A percentile compares a stretch with the other conserved stretches of the same genome.
Conservation (phyloP, 2,329 filamentous ascomycete species). For the Macrophomina pseudophaseolina region DNA sequence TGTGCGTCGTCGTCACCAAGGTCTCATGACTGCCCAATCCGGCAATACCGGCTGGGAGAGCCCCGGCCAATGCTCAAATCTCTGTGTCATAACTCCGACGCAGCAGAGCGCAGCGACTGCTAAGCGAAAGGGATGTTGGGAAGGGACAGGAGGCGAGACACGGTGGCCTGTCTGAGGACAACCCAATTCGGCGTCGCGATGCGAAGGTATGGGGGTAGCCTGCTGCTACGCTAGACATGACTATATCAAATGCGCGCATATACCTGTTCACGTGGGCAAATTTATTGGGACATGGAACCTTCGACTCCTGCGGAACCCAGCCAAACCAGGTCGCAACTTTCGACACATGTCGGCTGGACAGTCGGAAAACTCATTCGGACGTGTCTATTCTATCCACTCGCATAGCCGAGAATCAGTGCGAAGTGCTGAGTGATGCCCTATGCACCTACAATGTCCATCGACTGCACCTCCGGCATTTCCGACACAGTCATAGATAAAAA, state of each 20-base stretch:
- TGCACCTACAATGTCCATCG: background rate
- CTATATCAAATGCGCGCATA: background rate
- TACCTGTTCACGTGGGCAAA: background rate
- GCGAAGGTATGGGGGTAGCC: background rate
- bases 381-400: background rate
- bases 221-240: background rate
- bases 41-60: background rate
- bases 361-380: background rate
- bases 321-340: background rate
- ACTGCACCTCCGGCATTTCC: background rate
- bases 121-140: background rate
- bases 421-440: background rate
- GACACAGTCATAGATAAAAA: background rate
- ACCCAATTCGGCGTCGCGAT: background rate
- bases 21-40: conserved; percentile 14
- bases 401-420: background rate
- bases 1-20: conserved; percentile 1
- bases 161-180: background rate
- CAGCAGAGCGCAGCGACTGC: background rate
- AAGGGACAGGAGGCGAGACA: background rate
- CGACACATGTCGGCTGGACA: background rate
- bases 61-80: background rate
- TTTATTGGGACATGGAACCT: background rate
- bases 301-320: background rate
- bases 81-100: conserved; percentile 10